Evolutionary conservation across 2,329 filamentous ascomycete genomes (phyloP), one percentile per base, ranked within the genome.

Genomic region (Colletotrichum musae): DNA sequence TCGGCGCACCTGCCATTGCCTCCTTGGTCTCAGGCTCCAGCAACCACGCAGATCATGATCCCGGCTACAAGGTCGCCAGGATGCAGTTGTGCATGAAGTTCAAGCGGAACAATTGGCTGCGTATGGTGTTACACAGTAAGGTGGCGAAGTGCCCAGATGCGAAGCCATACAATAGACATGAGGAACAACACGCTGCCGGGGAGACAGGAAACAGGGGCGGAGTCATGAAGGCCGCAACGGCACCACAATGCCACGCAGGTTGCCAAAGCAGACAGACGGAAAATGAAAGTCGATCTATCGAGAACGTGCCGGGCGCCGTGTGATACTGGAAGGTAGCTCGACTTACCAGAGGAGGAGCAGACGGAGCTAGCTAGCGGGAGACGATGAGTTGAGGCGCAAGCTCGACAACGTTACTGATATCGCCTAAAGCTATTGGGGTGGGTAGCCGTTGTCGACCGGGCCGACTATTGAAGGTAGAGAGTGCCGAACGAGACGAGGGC

Each of bases 281-380:
- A 26, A 18, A 28, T 15, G 58, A 18, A 18, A 32, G 48, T 32
- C n/a, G 28, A 62, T 16, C 24, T 51, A 39, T 61, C 6, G 51
- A 39, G 21, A 18, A 48, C 24, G 24, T 50, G 26, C 50, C 45
- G 21, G 32, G n/a, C 10, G 12, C 21, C 47, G 28, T 48, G 24
- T 32, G 54, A 32, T 58, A 47, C 54, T 57, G 21, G 62, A 57
- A 56, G 51, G 36, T 41, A 70, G 57, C 62, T 70, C 24, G 26
- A 48, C 67, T 67, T 61, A 70, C 67, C 41, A 24, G 62, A 26
- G 47, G 24, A 32, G 53, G 39, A 56, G 54, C 15, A 26, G 39
- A 69, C 62, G 56, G 66, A 60, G 28, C 52, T 41, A 64, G 56
- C 67, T 70, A 57, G 63, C 48, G 56, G 67, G 36, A 53, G 51